phyloP scores from a whole-genome alignment of 257 asterid genomes.

The Schizonepeta tenuifolia region DNA sequence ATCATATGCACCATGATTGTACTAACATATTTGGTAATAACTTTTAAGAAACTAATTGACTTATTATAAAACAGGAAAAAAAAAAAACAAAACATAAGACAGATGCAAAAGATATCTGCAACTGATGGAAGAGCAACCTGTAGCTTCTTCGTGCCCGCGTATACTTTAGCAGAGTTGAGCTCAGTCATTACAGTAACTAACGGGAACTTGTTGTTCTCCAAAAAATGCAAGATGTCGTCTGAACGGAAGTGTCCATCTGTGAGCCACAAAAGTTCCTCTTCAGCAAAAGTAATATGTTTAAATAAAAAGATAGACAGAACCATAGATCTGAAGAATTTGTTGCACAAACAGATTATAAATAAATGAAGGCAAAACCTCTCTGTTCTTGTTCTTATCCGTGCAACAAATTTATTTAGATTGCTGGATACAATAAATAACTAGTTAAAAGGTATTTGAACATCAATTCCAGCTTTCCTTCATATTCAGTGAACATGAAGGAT shows the following conservation, averaged over 20 bases:
- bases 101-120: constrained; percentile 15
- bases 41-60: constrained; percentile 11
- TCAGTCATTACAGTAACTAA: constrained; percentile 79
- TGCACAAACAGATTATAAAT: constrained; percentile 1
- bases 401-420: not conserved
- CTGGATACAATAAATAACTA: no score
- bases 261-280: constrained; percentile 33
- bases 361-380: not conserved
- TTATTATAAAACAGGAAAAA: constrained; percentile 16
- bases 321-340: constrained; percentile 17
- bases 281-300: constrained; percentile 1
- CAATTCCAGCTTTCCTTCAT: constrained; percentile 11
- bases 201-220: constrained; percentile 81
- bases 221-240: constrained; percentile 64
- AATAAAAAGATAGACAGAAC: not conserved
- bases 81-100: not conserved
- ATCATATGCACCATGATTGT: not conserved
- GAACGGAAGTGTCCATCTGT: constrained; percentile 60
- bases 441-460: not conserved
- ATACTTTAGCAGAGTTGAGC: constrained; percentile 84
- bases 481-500: not conserved
- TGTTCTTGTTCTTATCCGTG: not conserved
- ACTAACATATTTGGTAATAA: not conserved
- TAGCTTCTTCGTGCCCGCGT: constrained; percentile 62
- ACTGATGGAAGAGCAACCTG: constrained; percentile 59